phyloP scores from a whole-genome alignment of 2,329 filamentous ascomycete genomes.

The Phyllosticta citribraziliensis region DNA sequence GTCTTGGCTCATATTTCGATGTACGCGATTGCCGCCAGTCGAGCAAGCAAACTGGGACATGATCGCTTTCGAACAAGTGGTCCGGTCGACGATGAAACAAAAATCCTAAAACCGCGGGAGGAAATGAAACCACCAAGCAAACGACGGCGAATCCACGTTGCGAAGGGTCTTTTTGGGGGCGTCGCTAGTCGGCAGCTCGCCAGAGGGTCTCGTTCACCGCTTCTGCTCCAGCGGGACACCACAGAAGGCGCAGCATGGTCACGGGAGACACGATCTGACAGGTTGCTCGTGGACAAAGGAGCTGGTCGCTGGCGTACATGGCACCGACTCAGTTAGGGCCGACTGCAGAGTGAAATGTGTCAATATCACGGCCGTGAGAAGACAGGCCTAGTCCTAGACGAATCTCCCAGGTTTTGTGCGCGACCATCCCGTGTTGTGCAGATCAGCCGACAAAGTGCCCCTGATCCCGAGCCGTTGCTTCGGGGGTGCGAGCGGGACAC shows the following conservation, averaged over 20 bases:
- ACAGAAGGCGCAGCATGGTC: background rate
- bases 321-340: slow-evolving; percentile 9
- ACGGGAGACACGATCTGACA: background rate
- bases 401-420: slow-evolving; percentile 10
- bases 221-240: background rate
- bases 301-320: background rate
- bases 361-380: slow-evolving; percentile 9
- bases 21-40: background rate
- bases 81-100: background rate
- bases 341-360: slow-evolving; percentile 9
- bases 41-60: background rate
- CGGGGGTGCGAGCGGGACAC: slow-evolving; percentile 1
- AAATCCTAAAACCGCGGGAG: background rate
- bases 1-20: background rate
- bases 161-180: no score
- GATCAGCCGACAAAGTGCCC: slow-evolving; percentile 11
- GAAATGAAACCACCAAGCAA: background rate
- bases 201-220: background rate
- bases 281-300: background rate
- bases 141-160: background rate
- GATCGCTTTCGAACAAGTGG: background rate
- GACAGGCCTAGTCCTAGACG: slow-evolving; percentile 8
- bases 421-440: slow-evolving; percentile 10
- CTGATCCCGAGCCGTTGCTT: slow-evolving; percentile 8
- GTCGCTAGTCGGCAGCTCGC: background rate